phyloP scores from a whole-genome alignment of 306 rosid species.

The Mimosa pudica region DNA sequence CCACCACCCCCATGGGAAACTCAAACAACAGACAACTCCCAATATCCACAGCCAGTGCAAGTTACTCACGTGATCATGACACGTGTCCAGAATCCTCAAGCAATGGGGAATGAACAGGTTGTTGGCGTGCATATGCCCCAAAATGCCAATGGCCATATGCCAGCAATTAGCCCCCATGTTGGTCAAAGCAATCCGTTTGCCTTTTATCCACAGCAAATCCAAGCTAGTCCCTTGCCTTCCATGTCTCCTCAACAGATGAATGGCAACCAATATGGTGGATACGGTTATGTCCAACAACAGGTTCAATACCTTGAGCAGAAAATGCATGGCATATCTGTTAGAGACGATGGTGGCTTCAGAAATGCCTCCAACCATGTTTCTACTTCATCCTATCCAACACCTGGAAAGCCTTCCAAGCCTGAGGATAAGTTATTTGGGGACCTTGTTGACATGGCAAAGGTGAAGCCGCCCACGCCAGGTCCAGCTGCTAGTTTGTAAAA shows the following conservation, averaged over 20 bases:
- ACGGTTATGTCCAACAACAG: constrained; percentile 79
- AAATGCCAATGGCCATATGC: constrained; percentile 52
- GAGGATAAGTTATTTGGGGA: constrained; percentile 96
- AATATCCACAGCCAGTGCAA: constrained; percentile 75
- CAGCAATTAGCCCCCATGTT: constrained; percentile 58
- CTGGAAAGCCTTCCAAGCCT: constrained; percentile 78
- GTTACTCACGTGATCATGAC: constrained; percentile 61
- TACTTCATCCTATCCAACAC: constrained; percentile 61
- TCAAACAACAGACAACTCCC: constrained; percentile 65
- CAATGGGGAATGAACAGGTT: constrained; percentile 58
- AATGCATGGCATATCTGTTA: constrained; percentile 77
- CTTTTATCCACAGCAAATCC: constrained; percentile 46
- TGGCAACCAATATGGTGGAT: constrained; percentile 66
- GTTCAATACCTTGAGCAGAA: constrained; percentile 71
- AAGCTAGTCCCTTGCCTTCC: constrained; percentile 52
- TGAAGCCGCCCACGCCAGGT: constrained; percentile 74
- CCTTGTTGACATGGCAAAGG: constrained; percentile 86
- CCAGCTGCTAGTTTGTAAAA: constrained; percentile 57
- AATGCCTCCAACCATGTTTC: constrained; percentile 67
- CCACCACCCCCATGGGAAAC: constrained; percentile 99
- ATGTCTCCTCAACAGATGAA: constrained; percentile 78
- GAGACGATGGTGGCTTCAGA: constrained; percentile 59
- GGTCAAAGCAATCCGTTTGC: constrained; percentile 66
- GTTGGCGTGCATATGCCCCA: constrained; percentile 76
- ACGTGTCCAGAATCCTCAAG: constrained; percentile 57